phyloP scores from a whole-genome alignment of 306 rosid genomes.

The Betula pendula region DNA sequence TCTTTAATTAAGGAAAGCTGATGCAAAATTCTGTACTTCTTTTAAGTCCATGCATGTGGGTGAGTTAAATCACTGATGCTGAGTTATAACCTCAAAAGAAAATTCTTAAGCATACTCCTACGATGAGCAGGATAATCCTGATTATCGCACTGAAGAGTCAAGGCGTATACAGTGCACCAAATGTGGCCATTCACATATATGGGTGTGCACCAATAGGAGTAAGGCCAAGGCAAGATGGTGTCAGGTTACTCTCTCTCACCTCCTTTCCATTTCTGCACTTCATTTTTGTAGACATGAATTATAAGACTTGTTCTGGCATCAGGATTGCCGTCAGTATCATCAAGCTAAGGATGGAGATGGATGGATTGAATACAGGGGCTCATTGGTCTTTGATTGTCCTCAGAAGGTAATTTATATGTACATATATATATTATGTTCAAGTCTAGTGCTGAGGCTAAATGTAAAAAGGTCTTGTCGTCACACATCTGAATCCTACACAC shows the following conservation, averaged over 20 bases:
- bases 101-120: conserved; percentile 22
- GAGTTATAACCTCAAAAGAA: conserved; percentile 1
- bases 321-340: conserved; percentile 99
- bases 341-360: conserved; percentile 99
- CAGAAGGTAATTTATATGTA: conserved; percentile 56
- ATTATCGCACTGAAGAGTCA: conserved; percentile 83
- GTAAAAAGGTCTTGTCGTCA: no score
- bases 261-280: background rate
- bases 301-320: conserved; percentile 32
- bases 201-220: conserved; percentile 96
- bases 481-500: no score
- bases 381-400: conserved; percentile 75
- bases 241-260: conserved; percentile 56
- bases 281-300: conserved; percentile 26
- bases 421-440: background rate
- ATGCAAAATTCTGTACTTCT: conserved; percentile 1
- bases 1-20: background rate
- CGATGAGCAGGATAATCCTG: conserved; percentile 60
- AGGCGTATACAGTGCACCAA: conserved; percentile 95
- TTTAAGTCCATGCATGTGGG: conserved; percentile 3
- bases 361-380: conserved; percentile 96
- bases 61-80: conserved; percentile 6
- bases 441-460: background rate
- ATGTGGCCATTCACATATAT: conserved; percentile 92
- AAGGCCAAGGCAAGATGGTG: conserved; percentile 98